Conservation (phyloP, 2,329 filamentous ascomycete species). For the Trichoderma arundinaceum region DNA sequence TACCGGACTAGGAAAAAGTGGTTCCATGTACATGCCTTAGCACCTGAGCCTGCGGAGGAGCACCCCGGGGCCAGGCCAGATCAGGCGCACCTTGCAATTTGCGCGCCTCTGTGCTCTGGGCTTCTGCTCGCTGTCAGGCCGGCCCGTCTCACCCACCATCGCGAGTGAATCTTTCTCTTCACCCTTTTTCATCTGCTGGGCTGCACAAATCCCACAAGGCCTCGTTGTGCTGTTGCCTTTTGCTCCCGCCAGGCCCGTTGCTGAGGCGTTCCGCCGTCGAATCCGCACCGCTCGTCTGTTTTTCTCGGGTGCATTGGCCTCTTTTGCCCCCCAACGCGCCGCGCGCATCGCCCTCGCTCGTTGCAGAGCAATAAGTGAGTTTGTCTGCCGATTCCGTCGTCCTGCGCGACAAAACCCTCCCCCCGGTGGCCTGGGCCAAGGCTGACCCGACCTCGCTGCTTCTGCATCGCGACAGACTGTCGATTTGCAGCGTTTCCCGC, state of each 20-base stretch:
- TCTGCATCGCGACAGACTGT: background rate
- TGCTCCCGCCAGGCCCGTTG: conserved; percentile 2
- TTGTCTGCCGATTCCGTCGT: conserved; percentile 25
- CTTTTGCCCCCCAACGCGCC: conserved; percentile 27
- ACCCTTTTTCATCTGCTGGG: conserved; percentile 29
- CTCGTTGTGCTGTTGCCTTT: background rate
- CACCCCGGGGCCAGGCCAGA: conserved; percentile 17
- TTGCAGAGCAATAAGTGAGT: background rate
- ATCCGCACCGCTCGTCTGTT: conserved; percentile 5
- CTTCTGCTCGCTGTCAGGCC: background rate
- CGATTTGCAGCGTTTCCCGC: conserved; percentile 32
- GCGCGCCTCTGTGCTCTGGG: conserved; percentile 18
- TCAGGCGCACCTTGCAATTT: conserved; percentile 29
- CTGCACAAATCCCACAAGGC: conserved; percentile 10
- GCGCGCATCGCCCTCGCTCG: conserved; percentile 11
- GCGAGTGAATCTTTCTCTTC: conserved; percentile 29
- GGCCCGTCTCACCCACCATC: conserved; percentile 27
- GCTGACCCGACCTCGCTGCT: conserved; percentile 10
- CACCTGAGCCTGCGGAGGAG: conserved; percentile 4
- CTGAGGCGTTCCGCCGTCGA: conserved; percentile 2
- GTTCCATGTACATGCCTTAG: conserved; percentile 25
- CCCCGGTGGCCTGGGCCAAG: conserved; percentile 1
- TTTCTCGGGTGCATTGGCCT: conserved; percentile 18
- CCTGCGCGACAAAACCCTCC: conserved; percentile 12
- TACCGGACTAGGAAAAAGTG: conserved; percentile 16